Base-by-base conservation (phyloP, 2,329 filamentous ascomycete species). In the Calycina herbarum region DNA sequence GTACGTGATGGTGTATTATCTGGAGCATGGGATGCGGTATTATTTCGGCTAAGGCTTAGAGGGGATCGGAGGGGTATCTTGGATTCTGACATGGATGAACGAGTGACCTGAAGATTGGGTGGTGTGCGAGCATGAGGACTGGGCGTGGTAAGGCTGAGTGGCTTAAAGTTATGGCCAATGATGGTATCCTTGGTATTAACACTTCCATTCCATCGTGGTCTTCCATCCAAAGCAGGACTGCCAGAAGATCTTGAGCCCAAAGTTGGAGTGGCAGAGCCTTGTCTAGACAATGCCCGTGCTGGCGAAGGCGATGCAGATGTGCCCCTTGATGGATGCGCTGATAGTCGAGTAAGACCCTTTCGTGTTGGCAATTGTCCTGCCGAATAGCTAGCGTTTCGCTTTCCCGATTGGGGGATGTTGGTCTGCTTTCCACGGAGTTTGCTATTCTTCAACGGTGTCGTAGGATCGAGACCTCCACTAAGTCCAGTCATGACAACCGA, bases 151-250 rank as follows among this genome's bases (percentile, higher is more conserved):
- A 86, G 77, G 42, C 78, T 85, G 11, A 89, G 77, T 11, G 89
- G 85, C 71, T 86, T 89, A 78, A 87, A 90, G 75, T 86, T 86
- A 76, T 90, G 88, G 31, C 88, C 87, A n/a, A 86, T 84, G 38
- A 89, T 83, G n/a, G 87, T 80, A 67, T 87, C 84, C 6, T 79
- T 79, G 4, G 85, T 84, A 72, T 89, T 92, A 5, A 87, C 86
- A 35, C 88, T 90, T 11, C 73, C 74, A 73, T 89, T 94, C 92
- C 92, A 95, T 65, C 87, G 84, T 3, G 92, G 92, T 61, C 89
- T 86, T 64, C 85, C 81, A 65, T 84, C 79, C 24, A 80, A 81
- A 1, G 82, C 79, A 51, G 79, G 67, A 17, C 63, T 79, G 84
- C 79, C 61, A 83, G 80, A 63, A 82, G 76, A 59, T 79, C 59